Percentiles rank a stretch among this genome's conserved stretches.
Evolutionary conservation across 768 basidiomycete species (phyloP).

Genomic region (Lentinula detonsa): DNA sequence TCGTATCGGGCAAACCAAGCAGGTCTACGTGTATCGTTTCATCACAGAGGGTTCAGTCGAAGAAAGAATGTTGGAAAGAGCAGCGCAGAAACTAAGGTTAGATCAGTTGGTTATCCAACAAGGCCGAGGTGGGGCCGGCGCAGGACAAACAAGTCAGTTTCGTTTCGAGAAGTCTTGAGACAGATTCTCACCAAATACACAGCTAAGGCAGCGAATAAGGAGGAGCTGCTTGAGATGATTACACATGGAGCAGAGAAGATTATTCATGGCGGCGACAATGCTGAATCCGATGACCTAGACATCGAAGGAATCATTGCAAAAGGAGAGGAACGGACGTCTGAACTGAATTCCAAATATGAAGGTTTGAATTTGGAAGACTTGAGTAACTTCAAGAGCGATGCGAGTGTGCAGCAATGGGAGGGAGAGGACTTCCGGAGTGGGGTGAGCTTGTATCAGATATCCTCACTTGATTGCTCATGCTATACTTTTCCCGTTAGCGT

Average conservation of each 20-base stretch:
- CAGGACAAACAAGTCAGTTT: constrained; percentile 49
- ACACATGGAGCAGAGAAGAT: constrained; percentile 97
- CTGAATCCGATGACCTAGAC: constrained; percentile 32
- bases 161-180: background rate
- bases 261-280: constrained; percentile 77
- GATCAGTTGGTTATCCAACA: constrained; percentile 98
- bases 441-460: constrained; percentile 28
- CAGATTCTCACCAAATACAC: constrained; percentile 2
- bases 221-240: constrained; percentile 97
- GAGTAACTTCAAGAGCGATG: constrained; percentile 95
- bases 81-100: constrained; percentile 89
- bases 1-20: constrained; percentile 95
- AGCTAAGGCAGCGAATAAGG: constrained; percentile 90
- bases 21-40: constrained; percentile 96
- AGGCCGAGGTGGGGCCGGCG: constrained; percentile 61
- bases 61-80: constrained; percentile 91
- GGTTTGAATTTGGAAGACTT: constrained; percentile 90
- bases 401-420: constrained; percentile 90
- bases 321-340: constrained; percentile 86
- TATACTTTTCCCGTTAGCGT: constrained; percentile 31
- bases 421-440: constrained; percentile 87
- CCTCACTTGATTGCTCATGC: background rate
- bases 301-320: constrained; percentile 91
- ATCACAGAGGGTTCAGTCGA: constrained; percentile 95
- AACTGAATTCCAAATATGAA: constrained; percentile 90